Percentiles rank a stretch among this genome's conserved stretches.
phyloP scores from a whole-genome alignment of 106 monocot species.

The Allium fistulosum region DNA sequence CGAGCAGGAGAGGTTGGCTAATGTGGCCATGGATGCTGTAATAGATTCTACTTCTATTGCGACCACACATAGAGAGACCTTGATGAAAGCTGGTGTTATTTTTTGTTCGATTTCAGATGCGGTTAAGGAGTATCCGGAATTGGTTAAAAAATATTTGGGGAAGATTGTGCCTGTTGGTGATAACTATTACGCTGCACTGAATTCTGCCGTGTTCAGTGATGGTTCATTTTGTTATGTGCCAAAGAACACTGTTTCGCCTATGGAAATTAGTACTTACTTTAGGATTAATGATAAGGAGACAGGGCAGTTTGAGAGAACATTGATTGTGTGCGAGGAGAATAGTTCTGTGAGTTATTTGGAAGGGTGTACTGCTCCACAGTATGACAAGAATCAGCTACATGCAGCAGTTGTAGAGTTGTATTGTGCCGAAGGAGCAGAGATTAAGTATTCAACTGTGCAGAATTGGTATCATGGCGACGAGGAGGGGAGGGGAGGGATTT shows the following conservation, averaged over 20 bases:
- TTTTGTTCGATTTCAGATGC: constrained; percentile 96
- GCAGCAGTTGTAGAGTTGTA: constrained; percentile 89
- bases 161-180: constrained; percentile 66
- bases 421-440: constrained; percentile 79
- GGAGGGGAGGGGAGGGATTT: constrained; percentile 81
- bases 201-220: constrained; percentile 86
- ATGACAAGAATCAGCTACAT: constrained; percentile 90
- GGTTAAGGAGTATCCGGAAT: constrained; percentile 70
- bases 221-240: constrained; percentile 95
- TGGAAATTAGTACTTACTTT: constrained; percentile 96
- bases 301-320: constrained; percentile 85
- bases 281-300: constrained; percentile 86
- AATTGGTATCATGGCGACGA: constrained; percentile 95
- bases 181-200: constrained; percentile 93
- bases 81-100: constrained; percentile 70
- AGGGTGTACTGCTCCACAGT: constrained; percentile 87
- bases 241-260: constrained; percentile 78
- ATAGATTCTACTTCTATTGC: constrained; percentile 89
- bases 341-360: constrained; percentile 91
- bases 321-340: constrained; percentile 78
- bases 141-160: constrained; percentile 68
- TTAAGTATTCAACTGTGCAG: constrained; percentile 93
- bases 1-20: constrained; percentile 84
- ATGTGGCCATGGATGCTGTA: constrained; percentile 90
- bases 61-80: constrained; percentile 67